Evolutionary conservation across 352 stramenopile genomes (phyloP), one percentile per base, ranked within the genome.

Genomic region (Globisporangium canariense): DNA sequence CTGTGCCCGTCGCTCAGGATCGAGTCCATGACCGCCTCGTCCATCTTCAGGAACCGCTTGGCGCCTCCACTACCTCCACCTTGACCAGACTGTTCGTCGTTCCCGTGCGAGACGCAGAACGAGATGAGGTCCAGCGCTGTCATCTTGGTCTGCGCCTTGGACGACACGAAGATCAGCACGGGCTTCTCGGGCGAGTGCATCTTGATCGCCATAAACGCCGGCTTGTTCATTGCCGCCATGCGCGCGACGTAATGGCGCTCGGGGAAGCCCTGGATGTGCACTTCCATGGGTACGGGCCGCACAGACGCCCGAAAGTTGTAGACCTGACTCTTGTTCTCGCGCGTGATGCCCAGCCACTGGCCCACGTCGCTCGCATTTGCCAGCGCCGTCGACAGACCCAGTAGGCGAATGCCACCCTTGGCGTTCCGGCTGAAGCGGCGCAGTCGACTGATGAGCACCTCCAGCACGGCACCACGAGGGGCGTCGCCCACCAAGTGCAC

Each of bases 191-290:
- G 87, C 43, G 94, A 97, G 66, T 99, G 90, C 47, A 98, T 79
- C 69, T 97, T 95, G 59, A 99, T 99, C 22, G 97, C 95, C 61
- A 97, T 93, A 67, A 98, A 99, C 6, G 94, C 98, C 6, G 98
- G 98, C 57, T 99, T 99, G 78, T 99, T 99, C 98, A 99, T 99
- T 9, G 96, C 98, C 4, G 96, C 94, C 98, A 99, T 99, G 16
- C 97, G 81, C 20, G 96, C 90, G 60, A 97, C 98, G 57, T 99
- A 99, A 59, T 99, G 96, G 40, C 97, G 94, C 36, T 98, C 97
- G 0, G 96, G 89, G 62, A 98, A 99, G 10, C 96, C 96, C 72
- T 99, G 94, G 50, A 99, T 94, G 64, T 99, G 96, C 25, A 99
- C 90, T 45, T 98, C 84, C 75, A 99, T 98, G 5, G 97, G 95